Percentiles rank a stretch among this genome's conserved stretches.
Conservation (phyloP, 2,329 filamentous ascomycete genomes). For the Xylaria sp. region DNA sequence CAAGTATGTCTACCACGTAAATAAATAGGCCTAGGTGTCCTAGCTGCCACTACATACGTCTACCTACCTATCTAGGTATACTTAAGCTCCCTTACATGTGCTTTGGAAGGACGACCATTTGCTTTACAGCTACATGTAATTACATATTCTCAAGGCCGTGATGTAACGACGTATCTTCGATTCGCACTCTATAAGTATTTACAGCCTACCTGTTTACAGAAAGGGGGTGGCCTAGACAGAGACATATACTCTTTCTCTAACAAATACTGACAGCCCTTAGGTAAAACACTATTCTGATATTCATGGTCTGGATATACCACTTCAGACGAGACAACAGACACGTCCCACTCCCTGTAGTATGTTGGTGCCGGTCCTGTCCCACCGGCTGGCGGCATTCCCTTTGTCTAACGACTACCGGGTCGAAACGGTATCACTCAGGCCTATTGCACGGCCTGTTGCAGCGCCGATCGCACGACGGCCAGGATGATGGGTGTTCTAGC, state of each 20-base stretch:
- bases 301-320: not conserved
- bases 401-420: slow-evolving; percentile 8
- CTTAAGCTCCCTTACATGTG: not conserved
- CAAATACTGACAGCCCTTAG: not conserved
- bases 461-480: not conserved
- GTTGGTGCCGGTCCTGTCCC: slow-evolving; percentile 9
- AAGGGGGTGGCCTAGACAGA: not conserved
- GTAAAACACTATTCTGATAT: not conserved
- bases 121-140: not conserved
- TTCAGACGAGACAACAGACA: slow-evolving; percentile 25
- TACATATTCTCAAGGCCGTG: too few relatives aligned
- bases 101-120: not conserved
- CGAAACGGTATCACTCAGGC: slow-evolving; percentile 20
- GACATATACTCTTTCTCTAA: not conserved
- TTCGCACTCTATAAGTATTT: not conserved
- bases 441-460: slow-evolving; percentile 8
- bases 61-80: not conserved
- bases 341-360: slow-evolving; percentile 15
- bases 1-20: slow-evolving; percentile 12
- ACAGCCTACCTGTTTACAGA: not conserved
- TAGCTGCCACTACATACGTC: too few relatives aligned
- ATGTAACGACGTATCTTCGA: not conserved
- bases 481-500: not conserved
- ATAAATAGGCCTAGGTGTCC: not conserved
- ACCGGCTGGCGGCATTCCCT: slow-evolving; percentile 29